Evolutionary conservation across 2,329 filamentous ascomycete genomes (phyloP).

Genomic region (Exophiala mesophila): DNA sequence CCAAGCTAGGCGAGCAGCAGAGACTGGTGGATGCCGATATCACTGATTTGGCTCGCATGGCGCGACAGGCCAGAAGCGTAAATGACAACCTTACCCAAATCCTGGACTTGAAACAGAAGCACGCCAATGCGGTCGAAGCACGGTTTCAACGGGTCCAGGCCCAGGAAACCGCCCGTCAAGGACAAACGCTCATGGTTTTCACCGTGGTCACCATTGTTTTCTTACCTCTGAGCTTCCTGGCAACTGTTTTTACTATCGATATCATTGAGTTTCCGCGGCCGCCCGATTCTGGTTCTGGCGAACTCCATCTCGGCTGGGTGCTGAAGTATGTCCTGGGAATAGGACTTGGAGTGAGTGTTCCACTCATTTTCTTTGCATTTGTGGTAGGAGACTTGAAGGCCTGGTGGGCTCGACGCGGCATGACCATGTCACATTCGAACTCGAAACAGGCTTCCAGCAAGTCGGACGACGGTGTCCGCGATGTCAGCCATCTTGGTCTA

Average conservation of each 20-base stretch:
- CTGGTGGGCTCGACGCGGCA: constrained; percentile 4
- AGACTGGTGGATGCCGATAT: constrained; percentile 54
- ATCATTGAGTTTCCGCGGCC: constrained; percentile 44
- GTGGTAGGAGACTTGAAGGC: constrained; percentile 11
- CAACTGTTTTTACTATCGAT: constrained; percentile 53
- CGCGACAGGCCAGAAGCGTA: constrained; percentile 56
- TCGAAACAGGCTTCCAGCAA: neutral
- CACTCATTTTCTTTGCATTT: constrained; percentile 30
- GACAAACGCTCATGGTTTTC: constrained; percentile 55
- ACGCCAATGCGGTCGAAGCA: constrained; percentile 61
- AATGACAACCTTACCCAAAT: constrained; percentile 58
- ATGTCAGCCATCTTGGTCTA: neutral
- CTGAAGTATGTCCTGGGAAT: constrained; percentile 54
- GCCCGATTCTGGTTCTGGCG: constrained; percentile 27
- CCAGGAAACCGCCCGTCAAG: constrained; percentile 54
- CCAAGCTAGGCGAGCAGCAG: constrained; percentile 43
- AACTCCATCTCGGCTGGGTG: constrained; percentile 47
- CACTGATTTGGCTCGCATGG: constrained; percentile 60
- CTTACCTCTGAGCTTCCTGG: constrained; percentile 52
- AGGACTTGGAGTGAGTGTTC: constrained; percentile 50
- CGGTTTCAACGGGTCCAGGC: constrained; percentile 50
- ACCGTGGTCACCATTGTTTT: constrained; percentile 57
- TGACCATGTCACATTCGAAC: constrained; percentile 1
- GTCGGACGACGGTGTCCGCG: neutral
- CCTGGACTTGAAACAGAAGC: constrained; percentile 64